Base-by-base conservation (phyloP, 176 grass and related monocot genomes). In the Miscanthus lutarioriparius region DNA sequence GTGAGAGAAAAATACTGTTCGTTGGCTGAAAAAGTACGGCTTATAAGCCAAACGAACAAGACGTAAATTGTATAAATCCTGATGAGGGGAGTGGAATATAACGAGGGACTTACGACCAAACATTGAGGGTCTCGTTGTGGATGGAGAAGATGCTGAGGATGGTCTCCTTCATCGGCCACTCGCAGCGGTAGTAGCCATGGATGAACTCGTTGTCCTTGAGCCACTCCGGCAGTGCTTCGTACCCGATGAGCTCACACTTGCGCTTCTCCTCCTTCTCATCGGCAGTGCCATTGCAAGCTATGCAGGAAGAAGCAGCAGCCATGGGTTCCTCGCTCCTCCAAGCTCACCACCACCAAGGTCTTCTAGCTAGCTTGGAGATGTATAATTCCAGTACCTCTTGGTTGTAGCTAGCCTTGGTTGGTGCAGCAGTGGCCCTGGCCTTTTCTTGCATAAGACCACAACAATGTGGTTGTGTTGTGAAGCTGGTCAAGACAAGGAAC, bases 151-250 rank as follows among this genome's bases (percentile, higher is more conserved):
- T 87, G 88, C 93, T 93, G 72, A 92, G 86, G 78, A 96, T 58
- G 20, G 91, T 91, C 81, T 96, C 91, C 86, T 85, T 89, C 83
- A 96, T 83, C 19, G 93, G 93, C 93, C 93, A 96, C 89, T 96
- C 86, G 66, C 91, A 92, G 0, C 93, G 84, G 73, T 96, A 93
- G 84, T 91, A 87, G 20, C 88, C 88, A 8, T 79, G 78, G 85
- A 96, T 96, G 79, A 87, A 96, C 83, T 96, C 93, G 67, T 96
- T 96, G 75, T 93, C 93, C 80, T 93, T 93, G 91, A 96, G 89
- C 91, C 91, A 96, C 4, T 93, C 83, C 11, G 91, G 93, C 45
- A 95, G 72, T 32, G 81, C 80, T 2, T 87, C 80, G 53, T 88
- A 95, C 36, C 80, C 45, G n/a, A 95, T 36, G 30, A 95, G 75